Conservation (phyloP, 179 eudicot genomes). For the Corrigiola litoralis region DNA sequence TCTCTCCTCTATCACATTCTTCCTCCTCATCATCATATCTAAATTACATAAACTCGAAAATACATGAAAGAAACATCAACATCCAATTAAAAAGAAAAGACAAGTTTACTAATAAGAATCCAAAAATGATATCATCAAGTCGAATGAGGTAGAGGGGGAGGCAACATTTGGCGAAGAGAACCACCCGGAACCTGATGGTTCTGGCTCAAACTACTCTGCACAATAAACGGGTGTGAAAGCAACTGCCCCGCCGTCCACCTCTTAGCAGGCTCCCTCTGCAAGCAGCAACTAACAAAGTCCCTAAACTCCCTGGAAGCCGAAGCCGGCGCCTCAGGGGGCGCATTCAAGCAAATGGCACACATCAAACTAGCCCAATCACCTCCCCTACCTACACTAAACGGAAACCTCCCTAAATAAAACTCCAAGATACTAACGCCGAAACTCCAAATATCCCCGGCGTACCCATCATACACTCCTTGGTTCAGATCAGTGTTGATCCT, state of each 20-base stretch:
- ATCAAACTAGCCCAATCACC: slow-evolving; percentile 86
- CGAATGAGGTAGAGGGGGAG: slow-evolving; percentile 36
- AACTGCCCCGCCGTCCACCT: slow-evolving; percentile 50
- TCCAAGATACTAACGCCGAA: slow-evolving; percentile 70
- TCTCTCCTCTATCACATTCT: neutral
- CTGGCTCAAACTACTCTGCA: slow-evolving; percentile 7
- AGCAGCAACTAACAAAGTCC: slow-evolving; percentile 56
- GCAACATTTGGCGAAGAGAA: slow-evolving; percentile 30
- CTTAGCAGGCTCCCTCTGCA: slow-evolving; percentile 61
- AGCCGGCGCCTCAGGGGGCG: slow-evolving; percentile 66
- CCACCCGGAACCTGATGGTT: slow-evolving; percentile 26
- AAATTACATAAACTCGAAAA: slow-evolving; percentile 8
- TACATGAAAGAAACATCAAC: neutral
- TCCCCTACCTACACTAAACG: slow-evolving; percentile 54
- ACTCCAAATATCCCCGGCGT: slow-evolving; percentile 84
- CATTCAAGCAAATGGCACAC: slow-evolving; percentile 69
- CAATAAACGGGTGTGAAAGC: slow-evolving; percentile 51
- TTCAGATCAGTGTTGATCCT: slow-evolving; percentile 73
- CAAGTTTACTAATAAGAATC: neutral
- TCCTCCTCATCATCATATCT: neutral
- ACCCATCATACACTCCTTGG: slow-evolving; percentile 66
- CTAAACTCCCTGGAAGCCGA: slow-evolving; percentile 55
- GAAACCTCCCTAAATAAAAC: slow-evolving; percentile 64
- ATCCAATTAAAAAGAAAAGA: neutral
- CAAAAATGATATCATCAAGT: slow-evolving; percentile 7